Conservation (phyloP, 2,329 filamentous ascomycete species). For the Penicillium sp. region DNA sequence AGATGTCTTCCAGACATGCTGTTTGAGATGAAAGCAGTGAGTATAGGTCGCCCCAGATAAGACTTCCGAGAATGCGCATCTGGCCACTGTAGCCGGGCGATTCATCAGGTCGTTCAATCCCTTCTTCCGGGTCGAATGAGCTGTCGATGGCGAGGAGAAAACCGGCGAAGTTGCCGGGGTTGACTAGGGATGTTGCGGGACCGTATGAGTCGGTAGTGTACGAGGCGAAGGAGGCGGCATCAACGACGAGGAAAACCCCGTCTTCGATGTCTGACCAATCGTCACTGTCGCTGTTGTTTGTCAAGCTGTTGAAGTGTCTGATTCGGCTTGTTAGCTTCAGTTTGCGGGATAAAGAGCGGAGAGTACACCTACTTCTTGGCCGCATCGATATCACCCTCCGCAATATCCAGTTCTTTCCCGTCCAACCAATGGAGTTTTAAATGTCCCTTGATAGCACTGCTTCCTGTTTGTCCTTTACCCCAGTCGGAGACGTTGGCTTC, state of each 20-base stretch:
- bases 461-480: constrained; percentile 23
- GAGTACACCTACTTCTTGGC: constrained; percentile 8
- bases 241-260: constrained; percentile 17
- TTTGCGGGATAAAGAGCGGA: too few species aligned
- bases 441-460: constrained; percentile 18
- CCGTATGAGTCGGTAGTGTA: constrained; percentile 14
- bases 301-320: constrained; percentile 14
- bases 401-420: constrained; percentile 20
- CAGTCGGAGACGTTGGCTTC: constrained; percentile 25
- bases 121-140: constrained; percentile 14
- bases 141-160: constrained; percentile 28
- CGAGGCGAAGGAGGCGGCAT: constrained; percentile 16
- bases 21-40: constrained; percentile 18
- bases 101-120: constrained; percentile 15
- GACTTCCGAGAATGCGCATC: constrained; percentile 29
- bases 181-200: constrained; percentile 4
- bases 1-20: constrained; percentile 21
- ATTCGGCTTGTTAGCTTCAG: background rate
- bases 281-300: background rate
- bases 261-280: background rate
- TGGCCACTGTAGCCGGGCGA: constrained; percentile 23
- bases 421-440: constrained; percentile 29
- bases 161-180: constrained; percentile 19
- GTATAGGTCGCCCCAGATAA: constrained; percentile 32
- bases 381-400: constrained; percentile 15